Conservation (phyloP, 352 stramenopile genomes). For the Pythium brassicae region DNA sequence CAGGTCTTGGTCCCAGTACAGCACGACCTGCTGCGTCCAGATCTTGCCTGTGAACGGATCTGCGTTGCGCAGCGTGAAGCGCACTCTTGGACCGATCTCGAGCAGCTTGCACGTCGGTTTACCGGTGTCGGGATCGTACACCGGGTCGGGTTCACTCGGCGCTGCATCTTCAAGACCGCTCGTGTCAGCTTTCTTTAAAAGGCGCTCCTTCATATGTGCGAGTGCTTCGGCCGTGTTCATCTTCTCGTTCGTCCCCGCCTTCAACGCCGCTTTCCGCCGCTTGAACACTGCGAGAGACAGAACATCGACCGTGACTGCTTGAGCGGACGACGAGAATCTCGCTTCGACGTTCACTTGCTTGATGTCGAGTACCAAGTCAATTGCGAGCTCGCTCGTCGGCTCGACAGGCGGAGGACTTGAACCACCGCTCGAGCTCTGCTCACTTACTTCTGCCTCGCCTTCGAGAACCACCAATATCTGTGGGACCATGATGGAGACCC, state of each 20-base stretch:
- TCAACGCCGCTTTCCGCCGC: constrained; percentile 6
- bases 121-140: constrained; percentile 35
- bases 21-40: constrained; percentile 35
- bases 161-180: neutral
- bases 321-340: constrained; percentile 51
- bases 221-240: constrained; percentile 28
- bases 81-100: constrained; percentile 52
- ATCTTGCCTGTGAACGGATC: constrained; percentile 51
- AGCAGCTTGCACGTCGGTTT: constrained; percentile 45
- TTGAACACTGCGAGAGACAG: constrained; percentile 45
- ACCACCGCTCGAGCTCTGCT: constrained; percentile 4
- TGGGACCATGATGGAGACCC: constrained; percentile 56
- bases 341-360: constrained; percentile 55
- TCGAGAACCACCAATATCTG: constrained; percentile 64
- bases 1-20: constrained; percentile 76
- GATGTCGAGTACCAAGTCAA: constrained; percentile 64
- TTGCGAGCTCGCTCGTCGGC: constrained; percentile 12
- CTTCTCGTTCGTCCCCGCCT: constrained; percentile 24
- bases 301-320: constrained; percentile 45
- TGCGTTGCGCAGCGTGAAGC: constrained; percentile 42
- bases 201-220: constrained; percentile 25
- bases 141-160: constrained; percentile 26
- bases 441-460: constrained; percentile 19
- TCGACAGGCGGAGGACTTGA: neutral
- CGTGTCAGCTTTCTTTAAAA: neutral